These are phyloP conservation scores for Fusarium azukiicola DNA, from an alignment of 2,329 filamentous ascomycete genomes.

Conservation along the genomic window DNA sequence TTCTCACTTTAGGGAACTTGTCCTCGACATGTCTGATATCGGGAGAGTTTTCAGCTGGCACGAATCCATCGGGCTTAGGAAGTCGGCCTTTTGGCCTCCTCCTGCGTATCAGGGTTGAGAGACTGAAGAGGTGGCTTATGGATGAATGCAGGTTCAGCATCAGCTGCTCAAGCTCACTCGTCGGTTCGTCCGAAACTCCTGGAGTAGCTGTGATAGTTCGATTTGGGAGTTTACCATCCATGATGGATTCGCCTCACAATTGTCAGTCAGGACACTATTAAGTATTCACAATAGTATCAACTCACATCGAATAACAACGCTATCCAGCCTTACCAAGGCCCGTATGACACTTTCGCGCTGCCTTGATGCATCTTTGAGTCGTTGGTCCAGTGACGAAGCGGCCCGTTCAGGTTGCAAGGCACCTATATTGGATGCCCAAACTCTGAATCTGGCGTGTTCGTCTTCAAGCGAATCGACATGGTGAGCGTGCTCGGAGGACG, in stretches of 20 bases:
- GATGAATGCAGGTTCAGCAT: constrained; percentile 15
- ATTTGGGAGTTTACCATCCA: not conserved
- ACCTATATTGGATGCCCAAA: constrained; percentile 30
- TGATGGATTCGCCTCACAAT: not conserved
- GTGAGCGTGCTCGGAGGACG: not conserved
- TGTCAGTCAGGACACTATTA: not conserved
- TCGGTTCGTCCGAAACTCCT: not conserved
- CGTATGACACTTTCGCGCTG: constrained; percentile 7
- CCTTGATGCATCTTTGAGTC: not conserved
- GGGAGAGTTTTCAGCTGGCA: constrained; percentile 7
- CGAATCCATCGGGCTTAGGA: not conserved
- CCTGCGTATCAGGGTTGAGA: constrained; percentile 19
- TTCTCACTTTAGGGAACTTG: constrained; percentile 21
- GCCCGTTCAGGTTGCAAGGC: constrained; percentile 15
- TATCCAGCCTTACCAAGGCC: constrained; percentile 14
- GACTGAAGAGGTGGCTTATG: constrained; percentile 19
- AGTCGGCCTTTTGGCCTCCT: constrained; percentile 7
- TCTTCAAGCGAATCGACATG: constrained; percentile 12
- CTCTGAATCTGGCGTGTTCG: constrained; percentile 14
- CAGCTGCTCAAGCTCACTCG: constrained; percentile 23
- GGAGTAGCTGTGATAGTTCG: not conserved
- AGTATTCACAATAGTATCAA: not conserved
- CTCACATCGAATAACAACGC: not conserved
- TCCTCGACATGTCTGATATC: constrained; percentile 23
- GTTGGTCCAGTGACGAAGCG: constrained; percentile 1